These are phyloP conservation scores for Singerocomus rubriflavus DNA, from an alignment of 1,284 basidiomycete species.

Conservation along the genomic window DNA sequence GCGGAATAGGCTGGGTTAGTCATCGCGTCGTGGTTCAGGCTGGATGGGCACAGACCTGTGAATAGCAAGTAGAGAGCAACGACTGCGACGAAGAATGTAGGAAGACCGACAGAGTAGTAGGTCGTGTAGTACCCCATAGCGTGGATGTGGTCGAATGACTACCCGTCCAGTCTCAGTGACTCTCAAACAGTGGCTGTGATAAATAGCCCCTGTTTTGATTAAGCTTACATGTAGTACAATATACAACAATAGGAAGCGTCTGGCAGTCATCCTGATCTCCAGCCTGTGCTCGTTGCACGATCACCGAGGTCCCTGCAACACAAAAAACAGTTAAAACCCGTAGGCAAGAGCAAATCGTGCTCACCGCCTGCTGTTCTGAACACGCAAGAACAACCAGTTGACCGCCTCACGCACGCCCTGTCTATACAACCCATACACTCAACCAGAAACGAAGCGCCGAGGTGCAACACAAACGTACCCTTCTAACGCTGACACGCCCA, in stretches of 20 bases:
- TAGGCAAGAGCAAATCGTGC: not conserved
- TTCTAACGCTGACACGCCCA: constrained; percentile 84
- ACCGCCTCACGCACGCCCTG: constrained; percentile 88
- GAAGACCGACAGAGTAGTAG: constrained; percentile 67
- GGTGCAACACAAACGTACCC: constrained; percentile 55
- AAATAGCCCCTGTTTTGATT: constrained; percentile 5
- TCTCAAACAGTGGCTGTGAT: constrained; percentile 17
- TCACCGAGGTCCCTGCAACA: constrained; percentile 22
- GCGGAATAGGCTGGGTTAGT: constrained; percentile 11
- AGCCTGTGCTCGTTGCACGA: constrained; percentile 8
- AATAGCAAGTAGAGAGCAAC: constrained; percentile 84
- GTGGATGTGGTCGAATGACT: constrained; percentile 19
- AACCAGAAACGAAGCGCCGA: not conserved
- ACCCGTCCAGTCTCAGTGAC: not conserved
- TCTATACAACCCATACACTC: constrained; percentile 39
- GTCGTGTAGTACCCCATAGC: constrained; percentile 44
- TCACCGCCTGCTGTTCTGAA: constrained; percentile 78
- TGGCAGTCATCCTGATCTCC: constrained; percentile 9
- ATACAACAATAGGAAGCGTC: not conserved
- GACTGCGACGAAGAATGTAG: constrained; percentile 59
- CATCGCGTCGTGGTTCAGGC: not conserved
- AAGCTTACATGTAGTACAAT: not conserved
- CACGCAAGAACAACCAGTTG: constrained; percentile 90
- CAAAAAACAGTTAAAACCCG: not conserved
- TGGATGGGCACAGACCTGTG: constrained; percentile 54